Evolutionary conservation across 2,329 filamentous ascomycete species (phyloP), one percentile per base, ranked within the genome.

Genomic region (Drechslerella stenobrocha): DNA sequence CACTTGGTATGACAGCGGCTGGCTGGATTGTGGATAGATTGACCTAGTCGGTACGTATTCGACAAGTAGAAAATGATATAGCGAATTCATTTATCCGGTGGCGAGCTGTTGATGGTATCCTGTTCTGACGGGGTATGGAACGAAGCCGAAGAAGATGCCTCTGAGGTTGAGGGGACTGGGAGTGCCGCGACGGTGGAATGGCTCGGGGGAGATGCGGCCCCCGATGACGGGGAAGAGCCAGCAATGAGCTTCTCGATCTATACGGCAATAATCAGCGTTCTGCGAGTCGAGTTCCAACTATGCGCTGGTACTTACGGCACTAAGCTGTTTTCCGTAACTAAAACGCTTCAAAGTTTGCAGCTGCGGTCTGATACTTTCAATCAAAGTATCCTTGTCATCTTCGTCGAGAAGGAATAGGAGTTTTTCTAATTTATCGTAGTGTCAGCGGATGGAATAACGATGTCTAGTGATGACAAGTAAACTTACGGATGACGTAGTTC

Each of bases 401-500:
- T 82, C 84, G 37, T 84, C 79, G 2, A 90, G 79, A 70, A 82
- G 78, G 5, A 78, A 80, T 30, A 95, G 80, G 3, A 96, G 81
- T 78, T 91, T 95, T 78, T 96, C 90, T 95, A 74, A 28, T 20
- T n/a, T 2, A 53, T 28, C 6, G 77, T 63, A 75, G 75, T 75
- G 70, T 75, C 70, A 47, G 15, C 11, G 24, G 11, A 35, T 6
- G 13, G n/a, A 40, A 47, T 28, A 51, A 28, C 45, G 11, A 44
- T 26, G 24, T 23, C n/a, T 20, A 22, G 18, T 30, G n/a, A n/a
- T 3, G 13, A 18, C 20, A 37, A 15, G 1, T 8, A 37, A 30
- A 84, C 90, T 84, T 84, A 95, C 90, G 92, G 69, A 97, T 87
- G 3, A 97, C 92, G 75, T 97, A 98, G 76, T 98, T 98, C 66